Conservation (phyloP, 768 basidiomycete species). For the Suillus discolor region DNA sequence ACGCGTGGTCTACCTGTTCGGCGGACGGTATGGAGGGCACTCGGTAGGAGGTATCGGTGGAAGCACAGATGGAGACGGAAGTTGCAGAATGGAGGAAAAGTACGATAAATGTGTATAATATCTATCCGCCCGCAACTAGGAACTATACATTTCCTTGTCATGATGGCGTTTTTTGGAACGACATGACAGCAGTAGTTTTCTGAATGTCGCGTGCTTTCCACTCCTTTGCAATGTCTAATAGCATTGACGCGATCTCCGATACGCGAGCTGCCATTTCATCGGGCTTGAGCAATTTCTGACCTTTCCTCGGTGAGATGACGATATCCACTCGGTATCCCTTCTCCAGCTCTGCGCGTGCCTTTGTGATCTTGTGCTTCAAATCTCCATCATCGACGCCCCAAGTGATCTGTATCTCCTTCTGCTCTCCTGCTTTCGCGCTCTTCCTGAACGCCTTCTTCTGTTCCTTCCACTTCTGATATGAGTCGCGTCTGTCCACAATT, state of each 20-base stretch:
- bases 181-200: slow-evolving; percentile 41
- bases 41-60: slow-evolving; percentile 21
- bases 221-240: slow-evolving; percentile 56
- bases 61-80: slow-evolving; percentile 15
- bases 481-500: slow-evolving; percentile 49
- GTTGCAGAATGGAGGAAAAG: slow-evolving; percentile 26
- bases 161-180: slow-evolving; percentile 41
- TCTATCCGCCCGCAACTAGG: slow-evolving; percentile 1
- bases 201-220: slow-evolving; percentile 49
- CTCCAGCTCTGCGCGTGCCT: slow-evolving; percentile 57
- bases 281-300: slow-evolving; percentile 36
- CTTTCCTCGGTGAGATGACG: slow-evolving; percentile 53
- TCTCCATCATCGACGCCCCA: slow-evolving; percentile 67
- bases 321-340: slow-evolving; percentile 62
- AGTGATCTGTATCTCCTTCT: slow-evolving; percentile 73
- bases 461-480: slow-evolving; percentile 40
- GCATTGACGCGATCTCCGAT: slow-evolving; percentile 39
- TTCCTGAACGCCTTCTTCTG: slow-evolving; percentile 36
- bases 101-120: slow-evolving; percentile 29
- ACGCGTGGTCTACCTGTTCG: slow-evolving; percentile 37
- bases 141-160: slow-evolving; percentile 9
- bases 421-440: slow-evolving; percentile 30
- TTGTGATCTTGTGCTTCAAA: slow-evolving; percentile 64
- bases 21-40: slow-evolving; percentile 27
- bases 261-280: slow-evolving; percentile 48